Percentiles rank a stretch among this genome's conserved stretches.
These are phyloP conservation scores for Kalmanozyma brasiliensis DNA, from an alignment of 1,284 basidiomycete species.

Conservation along the genomic window DNA sequence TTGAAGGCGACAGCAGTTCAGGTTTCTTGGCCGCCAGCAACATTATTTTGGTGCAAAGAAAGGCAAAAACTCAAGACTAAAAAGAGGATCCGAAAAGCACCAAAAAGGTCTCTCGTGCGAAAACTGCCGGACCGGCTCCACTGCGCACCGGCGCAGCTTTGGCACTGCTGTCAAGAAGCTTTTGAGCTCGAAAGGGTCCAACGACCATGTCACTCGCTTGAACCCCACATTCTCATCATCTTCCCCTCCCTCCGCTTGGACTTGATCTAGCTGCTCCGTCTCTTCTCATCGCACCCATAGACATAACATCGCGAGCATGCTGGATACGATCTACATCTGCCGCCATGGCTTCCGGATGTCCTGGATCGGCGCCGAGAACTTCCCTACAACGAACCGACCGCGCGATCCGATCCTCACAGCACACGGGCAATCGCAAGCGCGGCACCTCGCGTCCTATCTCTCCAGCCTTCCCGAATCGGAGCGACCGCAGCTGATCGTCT, in stretches of 20 bases:
- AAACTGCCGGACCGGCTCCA: too few relatives aligned
- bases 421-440: constrained; percentile 80
- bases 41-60: neutral
- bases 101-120: constrained; percentile 9
- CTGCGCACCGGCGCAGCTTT: too few relatives aligned
- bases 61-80: neutral
- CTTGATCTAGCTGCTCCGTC: too few relatives aligned
- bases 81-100: constrained; percentile 1
- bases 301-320: constrained; percentile 53
- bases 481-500: constrained; percentile 77
- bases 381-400: constrained; percentile 76
- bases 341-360: constrained; percentile 73
- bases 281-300: neutral
- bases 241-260: neutral
- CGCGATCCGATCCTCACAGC: constrained; percentile 82
- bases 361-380: constrained; percentile 75
- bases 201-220: neutral
- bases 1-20: too few relatives aligned
- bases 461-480: constrained; percentile 75
- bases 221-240: neutral
- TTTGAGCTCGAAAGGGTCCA: constrained; percentile 13
- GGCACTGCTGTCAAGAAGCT: too few relatives aligned
- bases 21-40: too few relatives aligned
- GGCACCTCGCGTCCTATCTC: constrained; percentile 77
- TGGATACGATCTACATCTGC: constrained; percentile 81